Evolutionary conservation across 2,329 filamentous ascomycete species (phyloP).

Genomic region (Dactylonectria estremocensis): DNA sequence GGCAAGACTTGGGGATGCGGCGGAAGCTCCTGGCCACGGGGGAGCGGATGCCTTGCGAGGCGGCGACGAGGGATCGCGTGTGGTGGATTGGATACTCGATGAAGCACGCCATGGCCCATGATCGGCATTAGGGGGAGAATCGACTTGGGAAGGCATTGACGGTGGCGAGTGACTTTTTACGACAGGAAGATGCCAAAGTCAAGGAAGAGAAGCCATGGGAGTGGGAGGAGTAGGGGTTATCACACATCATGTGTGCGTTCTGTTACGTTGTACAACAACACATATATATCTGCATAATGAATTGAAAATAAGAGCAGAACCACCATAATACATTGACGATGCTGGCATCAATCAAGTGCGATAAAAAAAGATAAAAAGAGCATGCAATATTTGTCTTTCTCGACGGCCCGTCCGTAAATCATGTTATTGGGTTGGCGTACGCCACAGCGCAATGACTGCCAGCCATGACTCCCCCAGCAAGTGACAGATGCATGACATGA

Average conservation of each 20-base stretch:
- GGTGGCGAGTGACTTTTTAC: conserved; percentile 41
- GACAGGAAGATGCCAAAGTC: background rate
- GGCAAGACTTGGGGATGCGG: conserved; percentile 48
- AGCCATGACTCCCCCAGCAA: conserved; percentile 6
- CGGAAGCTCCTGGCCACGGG: conserved; percentile 51
- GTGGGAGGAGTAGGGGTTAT: conserved; percentile 8
- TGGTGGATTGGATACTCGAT: conserved; percentile 55
- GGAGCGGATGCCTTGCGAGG: conserved; percentile 51
- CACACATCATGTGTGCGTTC: too few species aligned
- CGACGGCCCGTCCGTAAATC: background rate
- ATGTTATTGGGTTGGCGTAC: conserved; percentile 21
- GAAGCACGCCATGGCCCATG: conserved; percentile 47
- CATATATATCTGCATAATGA: background rate
- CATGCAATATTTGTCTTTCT: background rate
- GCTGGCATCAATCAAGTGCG: background rate
- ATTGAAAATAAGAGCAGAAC: background rate
- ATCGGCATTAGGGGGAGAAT: conserved; percentile 51
- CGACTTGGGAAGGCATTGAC: conserved; percentile 51
- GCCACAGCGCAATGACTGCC: conserved; percentile 22
- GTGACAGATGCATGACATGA: conserved; percentile 33
- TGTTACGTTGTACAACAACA: too few species aligned
- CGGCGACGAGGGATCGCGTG: conserved; percentile 49
- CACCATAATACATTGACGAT: background rate
- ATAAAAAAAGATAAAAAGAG: background rate
- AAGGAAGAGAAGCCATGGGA: conserved; percentile 7